These are phyloP conservation scores for Fusarium graminum DNA, from an alignment of 2,329 filamentous ascomycete genomes.

Conservation along the genomic window DNA sequence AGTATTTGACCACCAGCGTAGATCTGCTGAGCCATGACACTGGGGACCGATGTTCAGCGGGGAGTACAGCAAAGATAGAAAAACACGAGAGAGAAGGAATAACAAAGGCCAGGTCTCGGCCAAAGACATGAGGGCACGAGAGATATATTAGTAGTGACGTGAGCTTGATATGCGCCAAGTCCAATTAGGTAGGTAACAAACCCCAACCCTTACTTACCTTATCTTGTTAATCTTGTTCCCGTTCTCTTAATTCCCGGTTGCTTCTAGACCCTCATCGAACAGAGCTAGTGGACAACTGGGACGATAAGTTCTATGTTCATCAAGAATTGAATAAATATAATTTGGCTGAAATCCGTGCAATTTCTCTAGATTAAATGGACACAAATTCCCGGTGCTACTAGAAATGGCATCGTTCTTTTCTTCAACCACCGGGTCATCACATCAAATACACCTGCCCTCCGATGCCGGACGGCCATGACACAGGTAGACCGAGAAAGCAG, in stretches of 20 bases:
- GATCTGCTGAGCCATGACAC: not conserved
- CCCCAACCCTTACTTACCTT: not conserved
- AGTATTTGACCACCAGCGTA: not conserved
- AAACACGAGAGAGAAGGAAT: not conserved
- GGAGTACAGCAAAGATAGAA: not conserved
- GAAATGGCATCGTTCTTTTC: too few species aligned
- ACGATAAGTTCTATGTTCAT: too few species aligned
- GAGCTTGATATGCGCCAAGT: not conserved
- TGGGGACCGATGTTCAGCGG: not conserved
- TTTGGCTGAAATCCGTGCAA: too few species aligned
- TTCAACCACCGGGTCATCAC: not conserved
- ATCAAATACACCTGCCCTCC: not conserved
- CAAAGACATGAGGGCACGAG: not conserved
- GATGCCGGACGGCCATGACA: not conserved
- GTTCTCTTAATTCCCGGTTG: not conserved
- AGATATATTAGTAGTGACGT: not conserved
- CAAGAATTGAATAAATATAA: too few species aligned
- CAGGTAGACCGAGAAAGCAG: not conserved
- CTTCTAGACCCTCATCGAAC: conserved; percentile 1
- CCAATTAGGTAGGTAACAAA: conserved; percentile 16
- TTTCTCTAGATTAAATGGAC: not conserved
- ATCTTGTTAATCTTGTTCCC: not conserved
- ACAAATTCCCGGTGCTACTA: not conserved
- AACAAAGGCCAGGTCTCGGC: not conserved
- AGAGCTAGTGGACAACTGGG: not conserved